Conservation (phyloP, 1,284 basidiomycete genomes). For the Pseudozyma pruni region DNA sequence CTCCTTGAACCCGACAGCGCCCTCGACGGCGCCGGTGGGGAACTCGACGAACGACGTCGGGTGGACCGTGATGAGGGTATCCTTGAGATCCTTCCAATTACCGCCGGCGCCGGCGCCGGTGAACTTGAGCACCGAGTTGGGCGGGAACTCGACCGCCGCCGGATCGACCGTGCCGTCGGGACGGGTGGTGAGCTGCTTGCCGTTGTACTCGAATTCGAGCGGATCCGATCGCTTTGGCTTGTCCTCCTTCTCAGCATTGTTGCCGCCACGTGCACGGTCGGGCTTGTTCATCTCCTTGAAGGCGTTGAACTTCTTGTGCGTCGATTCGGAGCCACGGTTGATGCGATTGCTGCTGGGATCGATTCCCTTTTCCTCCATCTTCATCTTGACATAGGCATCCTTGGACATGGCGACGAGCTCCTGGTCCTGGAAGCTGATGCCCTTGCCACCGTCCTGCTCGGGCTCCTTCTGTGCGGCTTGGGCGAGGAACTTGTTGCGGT, state of each 20-base stretch:
- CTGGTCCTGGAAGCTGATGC: slow-evolving; percentile 56
- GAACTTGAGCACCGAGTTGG: slow-evolving; percentile 80
- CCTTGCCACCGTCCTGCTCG: slow-evolving; percentile 58
- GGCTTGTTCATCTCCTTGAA: slow-evolving; percentile 79
- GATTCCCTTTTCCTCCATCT: slow-evolving; percentile 92
- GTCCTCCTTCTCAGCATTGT: slow-evolving; percentile 32
- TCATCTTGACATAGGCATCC: slow-evolving; percentile 93
- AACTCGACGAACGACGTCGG: slow-evolving; percentile 60
- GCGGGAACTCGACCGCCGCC: slow-evolving; percentile 76
- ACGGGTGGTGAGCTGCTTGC: slow-evolving; percentile 73
- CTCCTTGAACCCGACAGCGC: slow-evolving; percentile 69
- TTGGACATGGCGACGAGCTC: slow-evolving; percentile 81
- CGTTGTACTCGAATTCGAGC: slow-evolving; percentile 68
- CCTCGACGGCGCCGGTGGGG: slow-evolving; percentile 67
- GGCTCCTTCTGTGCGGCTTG: slow-evolving; percentile 72
- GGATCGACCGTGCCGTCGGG: slow-evolving; percentile 77
- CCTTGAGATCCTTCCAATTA: slow-evolving; percentile 72
- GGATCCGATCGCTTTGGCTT: slow-evolving; percentile 65
- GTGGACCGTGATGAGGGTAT: slow-evolving; percentile 60
- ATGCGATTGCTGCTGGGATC: slow-evolving; percentile 73
- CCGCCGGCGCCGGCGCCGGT: slow-evolving; percentile 66
- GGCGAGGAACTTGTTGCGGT: slow-evolving; percentile 80
- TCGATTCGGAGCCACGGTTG: slow-evolving; percentile 72
- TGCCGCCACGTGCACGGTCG: slow-evolving; percentile 70
- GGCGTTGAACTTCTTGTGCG: slow-evolving; percentile 77